Evolutionary conservation across 176 grass and related monocot species (phyloP).

Genomic region (Phyllostachys edulis): DNA sequence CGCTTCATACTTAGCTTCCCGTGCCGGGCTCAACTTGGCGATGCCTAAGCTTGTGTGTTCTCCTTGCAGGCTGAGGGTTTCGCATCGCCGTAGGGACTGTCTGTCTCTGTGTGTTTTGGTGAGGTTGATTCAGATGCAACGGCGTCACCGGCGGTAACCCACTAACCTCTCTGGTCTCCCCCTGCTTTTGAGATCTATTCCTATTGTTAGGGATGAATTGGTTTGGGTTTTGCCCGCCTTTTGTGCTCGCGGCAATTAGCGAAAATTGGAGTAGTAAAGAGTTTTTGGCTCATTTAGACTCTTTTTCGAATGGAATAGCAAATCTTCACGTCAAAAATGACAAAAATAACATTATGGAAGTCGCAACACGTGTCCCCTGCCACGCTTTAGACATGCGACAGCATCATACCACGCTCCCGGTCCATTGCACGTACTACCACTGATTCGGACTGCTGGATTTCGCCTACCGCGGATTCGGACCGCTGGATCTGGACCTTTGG

Average conservation of each 20-base stretch:
- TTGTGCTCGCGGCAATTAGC: neutral
- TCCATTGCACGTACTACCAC: no score
- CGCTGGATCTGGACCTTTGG: no score
- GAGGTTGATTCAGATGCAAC: slow-evolving; percentile 2
- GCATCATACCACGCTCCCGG: no score
- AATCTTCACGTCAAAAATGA: no score
- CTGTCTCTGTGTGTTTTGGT: slow-evolving; percentile 23
- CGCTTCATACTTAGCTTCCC: neutral
- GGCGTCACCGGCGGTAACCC: slow-evolving; percentile 26
- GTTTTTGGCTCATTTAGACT: no score
- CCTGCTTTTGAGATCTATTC: neutral
- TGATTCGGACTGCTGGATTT: no score
- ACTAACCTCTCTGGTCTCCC: neutral
- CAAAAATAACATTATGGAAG: no score
- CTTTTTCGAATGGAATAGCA: no score
- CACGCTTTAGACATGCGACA: no score
- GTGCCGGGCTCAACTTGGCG: neutral
- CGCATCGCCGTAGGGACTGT: neutral
- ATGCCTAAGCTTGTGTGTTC: slow-evolving; percentile 11
- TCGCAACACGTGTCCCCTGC: no score
- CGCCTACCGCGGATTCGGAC: no score
- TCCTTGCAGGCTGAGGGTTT: slow-evolving; percentile 34
- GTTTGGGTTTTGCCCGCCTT: neutral
- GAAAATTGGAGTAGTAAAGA: neutral
- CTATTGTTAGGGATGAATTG: neutral